Conservation (phyloP, 352 stramenopile genomes). For the Saprolegnia diclina region DNA sequence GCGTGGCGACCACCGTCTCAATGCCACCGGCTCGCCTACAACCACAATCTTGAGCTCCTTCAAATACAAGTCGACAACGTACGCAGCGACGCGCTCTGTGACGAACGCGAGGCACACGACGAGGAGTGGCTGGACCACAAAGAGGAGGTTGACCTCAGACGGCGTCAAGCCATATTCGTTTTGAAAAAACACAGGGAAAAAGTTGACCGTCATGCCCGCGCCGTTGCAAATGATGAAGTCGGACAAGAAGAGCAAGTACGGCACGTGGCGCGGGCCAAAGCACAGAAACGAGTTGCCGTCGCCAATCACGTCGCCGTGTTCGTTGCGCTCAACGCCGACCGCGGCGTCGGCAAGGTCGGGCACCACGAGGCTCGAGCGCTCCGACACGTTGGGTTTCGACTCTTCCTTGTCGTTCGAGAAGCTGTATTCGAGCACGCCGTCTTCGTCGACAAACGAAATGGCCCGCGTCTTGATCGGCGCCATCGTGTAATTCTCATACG, state of each 20-base stretch:
- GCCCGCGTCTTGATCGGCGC: slow-evolving; percentile 25
- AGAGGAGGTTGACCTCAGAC: slow-evolving; percentile 64
- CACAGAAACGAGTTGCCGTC: slow-evolving; percentile 41
- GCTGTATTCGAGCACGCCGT: slow-evolving; percentile 19
- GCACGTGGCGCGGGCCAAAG: slow-evolving; percentile 61
- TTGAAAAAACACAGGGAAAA: slow-evolving; percentile 81
- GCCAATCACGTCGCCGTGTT: slow-evolving; percentile 10
- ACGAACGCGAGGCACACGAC: slow-evolving; percentile 60
- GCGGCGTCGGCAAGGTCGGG: not conserved
- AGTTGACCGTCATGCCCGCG: slow-evolving; percentile 79
- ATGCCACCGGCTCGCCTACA: slow-evolving; percentile 46
- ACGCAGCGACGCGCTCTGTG: slow-evolving; percentile 45
- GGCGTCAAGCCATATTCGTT: slow-evolving; percentile 68
- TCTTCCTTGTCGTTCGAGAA: not conserved
- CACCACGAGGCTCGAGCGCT: slow-evolving; percentile 3
- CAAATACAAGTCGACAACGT: not conserved
- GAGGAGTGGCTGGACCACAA: slow-evolving; percentile 58
- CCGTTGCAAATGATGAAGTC: slow-evolving; percentile 84
- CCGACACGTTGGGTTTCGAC: not conserved
- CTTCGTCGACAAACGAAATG: slow-evolving; percentile 25
- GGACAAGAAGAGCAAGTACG: slow-evolving; percentile 58
- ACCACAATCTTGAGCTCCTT: not conserved
- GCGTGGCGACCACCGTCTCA: slow-evolving; percentile 66
- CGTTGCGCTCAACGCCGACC: slow-evolving; percentile 10
- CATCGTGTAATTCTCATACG: slow-evolving; percentile 50